Percentiles rank a stretch among this genome's conserved stretches.
phyloP scores from a whole-genome alignment of 2,329 filamentous ascomycete species.

The Colletotrichum eremochloae region DNA sequence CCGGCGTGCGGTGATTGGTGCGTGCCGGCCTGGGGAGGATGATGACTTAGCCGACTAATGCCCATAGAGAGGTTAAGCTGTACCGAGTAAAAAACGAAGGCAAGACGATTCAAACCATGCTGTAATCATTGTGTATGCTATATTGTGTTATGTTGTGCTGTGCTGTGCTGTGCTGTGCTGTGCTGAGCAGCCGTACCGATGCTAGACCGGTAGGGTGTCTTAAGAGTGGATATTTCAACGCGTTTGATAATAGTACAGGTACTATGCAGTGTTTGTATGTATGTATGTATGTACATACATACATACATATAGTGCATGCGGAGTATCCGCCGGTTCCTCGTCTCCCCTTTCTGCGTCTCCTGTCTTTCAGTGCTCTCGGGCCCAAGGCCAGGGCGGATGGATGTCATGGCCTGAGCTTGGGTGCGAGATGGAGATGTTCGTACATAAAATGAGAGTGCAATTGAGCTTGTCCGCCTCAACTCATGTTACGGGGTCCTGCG shows the following conservation, averaged over 20 bases:
- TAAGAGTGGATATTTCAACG: background rate
- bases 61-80: background rate
- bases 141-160: background rate
- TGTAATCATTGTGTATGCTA: background rate
- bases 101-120: background rate
- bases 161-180: background rate
- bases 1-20: constrained; percentile 36
- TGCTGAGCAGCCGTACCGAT: background rate
- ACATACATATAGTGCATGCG: background rate
- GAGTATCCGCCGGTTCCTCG: constrained; percentile 9
- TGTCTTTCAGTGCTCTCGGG: background rate
- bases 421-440: background rate
- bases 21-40: background rate
- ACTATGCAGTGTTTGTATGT: no score
- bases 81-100: background rate
- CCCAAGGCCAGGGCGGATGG: background rate
- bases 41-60: constrained; percentile 5
- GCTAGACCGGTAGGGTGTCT: background rate
- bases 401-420: background rate
- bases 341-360: background rate
- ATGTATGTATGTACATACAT: no score
- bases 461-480: background rate
- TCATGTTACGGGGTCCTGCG: constrained; percentile 1
- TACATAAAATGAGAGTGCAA: constrained; percentile 7
- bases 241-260: background rate